These are phyloP conservation scores for Pseudozyma flocculosa DNA, from an alignment of 1,284 basidiomycete species.

Conservation along the genomic window DNA sequence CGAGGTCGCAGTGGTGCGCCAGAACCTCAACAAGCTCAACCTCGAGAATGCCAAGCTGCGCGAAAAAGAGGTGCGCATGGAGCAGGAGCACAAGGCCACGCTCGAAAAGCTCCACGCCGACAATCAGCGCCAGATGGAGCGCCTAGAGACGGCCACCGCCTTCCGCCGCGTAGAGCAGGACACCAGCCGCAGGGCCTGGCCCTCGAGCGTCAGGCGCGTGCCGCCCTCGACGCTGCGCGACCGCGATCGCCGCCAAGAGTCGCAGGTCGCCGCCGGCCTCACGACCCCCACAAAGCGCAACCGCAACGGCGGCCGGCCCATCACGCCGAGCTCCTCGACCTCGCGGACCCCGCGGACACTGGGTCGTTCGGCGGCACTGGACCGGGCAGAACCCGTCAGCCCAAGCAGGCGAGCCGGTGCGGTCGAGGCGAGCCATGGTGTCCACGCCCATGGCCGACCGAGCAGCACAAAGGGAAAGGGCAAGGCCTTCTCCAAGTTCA, in stretches of 20 bases:
- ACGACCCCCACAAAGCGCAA: constrained; percentile 29
- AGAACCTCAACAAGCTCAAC: constrained; percentile 40
- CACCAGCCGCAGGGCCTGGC: constrained; percentile 42
- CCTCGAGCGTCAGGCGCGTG: constrained; percentile 33
- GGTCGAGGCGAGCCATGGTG: no score
- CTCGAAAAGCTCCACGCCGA: constrained; percentile 38
- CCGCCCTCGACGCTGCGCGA: constrained; percentile 18
- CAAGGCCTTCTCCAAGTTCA: neutral
- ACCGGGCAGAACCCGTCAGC: no score
- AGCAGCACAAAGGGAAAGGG: no score
- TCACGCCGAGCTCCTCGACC: no score
- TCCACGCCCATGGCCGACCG: no score
- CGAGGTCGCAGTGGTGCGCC: constrained; percentile 42
- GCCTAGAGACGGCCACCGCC: constrained; percentile 40
- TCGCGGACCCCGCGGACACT: no score
- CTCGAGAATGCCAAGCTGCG: constrained; percentile 34
- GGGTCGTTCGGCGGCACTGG: no score
- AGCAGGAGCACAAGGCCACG: constrained; percentile 27
- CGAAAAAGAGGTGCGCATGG: constrained; percentile 29
- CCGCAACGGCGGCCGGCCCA: constrained; percentile 4
- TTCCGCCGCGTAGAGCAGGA: constrained; percentile 50
- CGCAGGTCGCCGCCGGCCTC: constrained; percentile 26
- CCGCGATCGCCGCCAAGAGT: constrained; percentile 20
- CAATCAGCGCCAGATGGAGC: constrained; percentile 32
- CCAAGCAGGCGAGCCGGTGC: no score